phyloP scores from a whole-genome alignment of 768 basidiomycete genomes.

The Lyophyllum semitale region DNA sequence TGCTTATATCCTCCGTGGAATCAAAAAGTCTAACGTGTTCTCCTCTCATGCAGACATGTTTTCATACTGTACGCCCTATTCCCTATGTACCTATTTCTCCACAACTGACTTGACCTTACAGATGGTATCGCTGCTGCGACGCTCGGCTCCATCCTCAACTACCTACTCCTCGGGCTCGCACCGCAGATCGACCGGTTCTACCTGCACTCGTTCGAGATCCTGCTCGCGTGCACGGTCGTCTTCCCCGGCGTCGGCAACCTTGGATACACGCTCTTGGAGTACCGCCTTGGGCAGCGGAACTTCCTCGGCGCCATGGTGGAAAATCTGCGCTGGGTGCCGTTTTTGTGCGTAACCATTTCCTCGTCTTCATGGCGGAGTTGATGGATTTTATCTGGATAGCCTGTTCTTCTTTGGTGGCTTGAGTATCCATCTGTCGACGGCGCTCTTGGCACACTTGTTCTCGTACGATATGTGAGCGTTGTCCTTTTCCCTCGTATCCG shows the following conservation, averaged over 20 bases:
- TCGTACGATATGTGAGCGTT: conserved; percentile 56
- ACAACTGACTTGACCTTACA: conserved; percentile 17
- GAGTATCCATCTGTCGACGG: conserved; percentile 69
- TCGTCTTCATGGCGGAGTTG: not conserved
- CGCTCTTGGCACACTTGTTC: conserved; percentile 68
- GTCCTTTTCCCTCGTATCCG: not conserved
- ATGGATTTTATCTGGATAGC: conserved; percentile 33
- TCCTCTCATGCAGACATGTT: conserved; percentile 40
- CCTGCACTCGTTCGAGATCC: conserved; percentile 79
- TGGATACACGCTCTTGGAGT: conserved; percentile 73
- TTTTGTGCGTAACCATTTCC: conserved; percentile 58
- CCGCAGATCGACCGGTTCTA: conserved; percentile 74
- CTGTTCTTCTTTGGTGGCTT: conserved; percentile 79
- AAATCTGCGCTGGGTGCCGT: conserved; percentile 67
- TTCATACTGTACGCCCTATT: conserved; percentile 38
- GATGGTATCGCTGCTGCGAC: conserved; percentile 71
- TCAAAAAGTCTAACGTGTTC: too few relatives aligned
- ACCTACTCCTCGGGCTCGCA: conserved; percentile 71
- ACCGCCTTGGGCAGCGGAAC: conserved; percentile 66
- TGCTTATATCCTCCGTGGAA: too few relatives aligned
- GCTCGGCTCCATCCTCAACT: conserved; percentile 69
- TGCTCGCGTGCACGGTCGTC: conserved; percentile 75
- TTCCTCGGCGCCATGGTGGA: conserved; percentile 51
- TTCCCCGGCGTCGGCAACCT: conserved; percentile 78
- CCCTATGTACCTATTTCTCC: conserved; percentile 1